phyloP scores from a whole-genome alignment of 2,329 filamentous ascomycete genomes.

The Westerdykella sp. region DNA sequence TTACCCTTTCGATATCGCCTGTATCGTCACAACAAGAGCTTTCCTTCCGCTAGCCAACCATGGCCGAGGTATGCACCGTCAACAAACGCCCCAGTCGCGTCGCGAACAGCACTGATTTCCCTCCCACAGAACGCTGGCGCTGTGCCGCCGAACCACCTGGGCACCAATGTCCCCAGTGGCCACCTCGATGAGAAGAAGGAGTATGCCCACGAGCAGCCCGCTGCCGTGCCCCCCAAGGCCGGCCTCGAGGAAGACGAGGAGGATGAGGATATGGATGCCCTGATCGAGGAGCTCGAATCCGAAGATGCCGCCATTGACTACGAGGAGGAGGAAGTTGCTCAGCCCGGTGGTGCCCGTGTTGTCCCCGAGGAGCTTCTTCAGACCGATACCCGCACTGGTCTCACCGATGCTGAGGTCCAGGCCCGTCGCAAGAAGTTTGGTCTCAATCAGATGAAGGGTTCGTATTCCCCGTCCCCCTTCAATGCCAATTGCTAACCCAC shows the following conservation, averaged over 20 bases:
- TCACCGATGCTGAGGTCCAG: conserved; percentile 64
- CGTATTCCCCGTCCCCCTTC: background rate
- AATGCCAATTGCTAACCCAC: conserved; percentile 8
- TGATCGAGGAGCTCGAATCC: conserved; percentile 83
- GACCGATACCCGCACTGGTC: conserved; percentile 66
- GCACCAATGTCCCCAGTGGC: conserved; percentile 19
- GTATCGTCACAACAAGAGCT: background rate
- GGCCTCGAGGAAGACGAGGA: conserved; percentile 59
- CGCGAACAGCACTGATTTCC: conserved; percentile 6
- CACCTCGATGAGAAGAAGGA: conserved; percentile 26
- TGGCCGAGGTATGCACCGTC: conserved; percentile 16
- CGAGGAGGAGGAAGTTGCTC: conserved; percentile 53
- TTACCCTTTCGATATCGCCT: conserved; percentile 1
- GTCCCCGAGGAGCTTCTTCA: conserved; percentile 70
- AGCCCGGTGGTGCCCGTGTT: conserved; percentile 50
- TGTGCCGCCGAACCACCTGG: conserved; percentile 19
- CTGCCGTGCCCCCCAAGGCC: conserved; percentile 13
- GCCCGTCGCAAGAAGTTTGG: conserved; percentile 65
- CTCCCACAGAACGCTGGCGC: conserved; percentile 10
- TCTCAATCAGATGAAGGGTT: conserved; percentile 73
- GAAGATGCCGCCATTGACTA: conserved; percentile 64
- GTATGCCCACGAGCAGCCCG: conserved; percentile 11
- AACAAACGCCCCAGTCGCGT: conserved; percentile 1
- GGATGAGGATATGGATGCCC: conserved; percentile 75
- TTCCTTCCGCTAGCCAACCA: background rate